Evolutionary conservation across 2,329 filamentous ascomycete genomes (phyloP), one percentile per base, ranked within the genome.

Genomic region (Xylaria sp.): DNA sequence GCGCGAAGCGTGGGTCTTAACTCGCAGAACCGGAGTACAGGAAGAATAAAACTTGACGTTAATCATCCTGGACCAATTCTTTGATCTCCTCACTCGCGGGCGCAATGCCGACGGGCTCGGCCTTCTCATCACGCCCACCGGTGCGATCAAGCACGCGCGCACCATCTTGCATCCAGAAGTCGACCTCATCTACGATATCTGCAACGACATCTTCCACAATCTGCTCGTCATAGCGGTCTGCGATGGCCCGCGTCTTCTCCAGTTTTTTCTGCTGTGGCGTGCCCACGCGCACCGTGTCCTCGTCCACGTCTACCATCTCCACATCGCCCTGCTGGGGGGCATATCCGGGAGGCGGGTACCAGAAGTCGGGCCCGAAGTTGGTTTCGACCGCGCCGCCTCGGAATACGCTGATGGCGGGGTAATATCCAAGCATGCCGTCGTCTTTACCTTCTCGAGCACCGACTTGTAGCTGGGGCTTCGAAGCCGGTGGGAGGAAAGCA

Each of bases 361-460:
- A 97, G 82, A 97, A 98, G 36, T 96, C 86, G 0, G 93, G 94
- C 0, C 96, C 95, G 76, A 99, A 97, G 79, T 97, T 97, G 73
- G 95, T 90, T 78, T 98, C 92, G 17, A 92, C 94, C 1, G 94
- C 92, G 27, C 95, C 96, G 59, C 94, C 95, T 50, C 92, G 90
- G 81, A 97, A 98, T 25, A 96, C 92, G 73, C 94, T 96, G 22
- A 99, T 89, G 25, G 94, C 93, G 1, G 96, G 96, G 76, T 97
- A 97, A 81, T 99, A 99, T 11, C 96, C 96, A 1, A 97, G 87
- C 85, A 96, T 92, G 39, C 95, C 96, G 75, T 99, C 96, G 76
- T 99, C 96, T 68, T 97, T 89, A 31, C 93, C 93, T 68, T 96
- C 92, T 56, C 96, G 85, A 20, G 92, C 93, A 13, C 92, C 93